Evolutionary conservation across 2,329 filamentous ascomycete genomes (phyloP).

Genomic region (Penicillium sp.): DNA sequence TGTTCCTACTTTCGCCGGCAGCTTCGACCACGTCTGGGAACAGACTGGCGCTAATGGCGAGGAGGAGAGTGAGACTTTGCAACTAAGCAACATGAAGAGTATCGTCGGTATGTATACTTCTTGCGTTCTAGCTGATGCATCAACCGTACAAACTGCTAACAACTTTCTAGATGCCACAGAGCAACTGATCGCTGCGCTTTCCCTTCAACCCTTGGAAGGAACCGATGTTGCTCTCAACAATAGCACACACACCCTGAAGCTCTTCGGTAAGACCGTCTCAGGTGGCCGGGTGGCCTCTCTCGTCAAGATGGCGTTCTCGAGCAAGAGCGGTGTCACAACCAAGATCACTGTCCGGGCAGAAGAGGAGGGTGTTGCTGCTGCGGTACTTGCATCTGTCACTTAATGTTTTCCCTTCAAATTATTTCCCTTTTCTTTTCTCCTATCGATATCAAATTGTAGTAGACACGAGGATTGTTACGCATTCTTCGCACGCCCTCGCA

Average conservation of each 20-base stretch:
- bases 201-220: conserved; percentile 90
- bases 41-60: conserved; percentile 87
- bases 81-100: conserved; percentile 84
- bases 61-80: conserved; percentile 87
- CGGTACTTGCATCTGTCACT: conserved; percentile 83
- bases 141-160: conserved; percentile 27
- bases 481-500: conserved; percentile 6
- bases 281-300: conserved; percentile 87
- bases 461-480: conserved; percentile 21
- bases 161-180: conserved; percentile 80
- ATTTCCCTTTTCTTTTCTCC: conserved; percentile 20
- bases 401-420: conserved; percentile 50
- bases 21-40: conserved; percentile 95
- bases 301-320: conserved; percentile 90
- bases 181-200: conserved; percentile 82
- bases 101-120: conserved; percentile 74
- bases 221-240: conserved; percentile 87
- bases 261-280: conserved; percentile 91
- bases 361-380: conserved; percentile 84
- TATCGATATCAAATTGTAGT: conserved; percentile 29
- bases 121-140: conserved; percentile 8
- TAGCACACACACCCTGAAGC: conserved; percentile 90
- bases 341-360: conserved; percentile 93
- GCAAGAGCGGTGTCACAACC: conserved; percentile 91
- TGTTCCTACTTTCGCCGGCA: conserved; percentile 88